A percentile compares a stretch with the other conserved stretches of the same genome.
phyloP scores from a whole-genome alignment of 2,329 filamentous ascomycete genomes.

The Aspergillus melleus region DNA sequence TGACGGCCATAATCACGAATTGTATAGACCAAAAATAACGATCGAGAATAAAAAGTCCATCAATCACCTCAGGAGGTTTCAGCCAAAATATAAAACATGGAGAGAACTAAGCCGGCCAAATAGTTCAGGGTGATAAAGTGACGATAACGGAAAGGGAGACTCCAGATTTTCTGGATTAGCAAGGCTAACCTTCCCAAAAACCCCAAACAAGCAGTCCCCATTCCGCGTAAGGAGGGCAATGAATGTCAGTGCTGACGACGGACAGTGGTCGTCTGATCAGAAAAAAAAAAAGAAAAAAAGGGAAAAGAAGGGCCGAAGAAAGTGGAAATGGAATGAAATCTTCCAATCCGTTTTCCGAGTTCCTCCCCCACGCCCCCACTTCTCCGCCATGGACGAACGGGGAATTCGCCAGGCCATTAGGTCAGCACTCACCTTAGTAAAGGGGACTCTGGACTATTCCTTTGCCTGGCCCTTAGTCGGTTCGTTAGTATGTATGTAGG shows the following conservation, averaged over 20 bases:
- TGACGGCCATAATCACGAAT: neutral
- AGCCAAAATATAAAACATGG: no score
- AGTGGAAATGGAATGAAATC: neutral
- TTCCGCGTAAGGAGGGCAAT: slow-evolving; percentile 12
- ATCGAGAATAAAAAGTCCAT: neutral
- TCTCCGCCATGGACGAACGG: slow-evolving; percentile 26
- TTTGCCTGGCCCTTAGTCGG: no score
- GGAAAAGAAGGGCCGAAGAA: slow-evolving; percentile 6
- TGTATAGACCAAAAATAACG: neutral
- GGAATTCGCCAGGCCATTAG: slow-evolving; percentile 1
- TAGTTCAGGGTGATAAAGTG: neutral
- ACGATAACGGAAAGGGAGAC: no score
- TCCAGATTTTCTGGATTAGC: neutral
- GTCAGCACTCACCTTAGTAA: no score
- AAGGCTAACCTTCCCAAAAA: slow-evolving; percentile 8
- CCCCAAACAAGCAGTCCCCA: slow-evolving; percentile 6
- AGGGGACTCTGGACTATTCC: no score
- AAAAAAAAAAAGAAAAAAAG: slow-evolving; percentile 14
- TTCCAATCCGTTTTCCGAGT: slow-evolving; percentile 2
- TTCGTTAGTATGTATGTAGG: neutral
- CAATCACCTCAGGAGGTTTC: no score
- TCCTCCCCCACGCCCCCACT: slow-evolving; percentile 28
- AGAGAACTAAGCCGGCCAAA: neutral
- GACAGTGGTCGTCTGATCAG: slow-evolving; percentile 25
- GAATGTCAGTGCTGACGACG: slow-evolving; percentile 18